Evolutionary conservation across 805 yeast genomes (phyloP).

Genomic region (Metschnikowia lochheadii): DNA sequence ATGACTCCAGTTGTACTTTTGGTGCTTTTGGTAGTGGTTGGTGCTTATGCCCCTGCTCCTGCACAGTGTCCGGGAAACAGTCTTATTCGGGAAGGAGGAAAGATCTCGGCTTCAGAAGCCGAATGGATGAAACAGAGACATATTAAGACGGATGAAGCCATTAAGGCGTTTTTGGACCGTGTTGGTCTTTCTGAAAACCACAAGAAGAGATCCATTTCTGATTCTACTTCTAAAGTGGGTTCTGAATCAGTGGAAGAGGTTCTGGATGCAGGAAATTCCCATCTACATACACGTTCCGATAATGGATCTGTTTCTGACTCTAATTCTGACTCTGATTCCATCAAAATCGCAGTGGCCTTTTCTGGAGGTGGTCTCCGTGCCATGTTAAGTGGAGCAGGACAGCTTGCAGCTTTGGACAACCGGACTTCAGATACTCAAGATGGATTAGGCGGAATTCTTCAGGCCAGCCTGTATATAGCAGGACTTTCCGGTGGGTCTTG

Average conservation of each 20-base stretch:
- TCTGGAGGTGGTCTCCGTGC: slow-evolving; percentile 36
- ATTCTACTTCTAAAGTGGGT: too few relatives aligned
- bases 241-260: too few relatives aligned
- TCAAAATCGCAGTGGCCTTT: slow-evolving; percentile 30
- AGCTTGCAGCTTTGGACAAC: slow-evolving; percentile 17
- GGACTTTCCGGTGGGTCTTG: slow-evolving; percentile 87
- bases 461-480: slow-evolving; percentile 63
- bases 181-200: slow-evolving; percentile 6
- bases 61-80: slow-evolving; percentile 47
- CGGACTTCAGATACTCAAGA: slow-evolving; percentile 23
- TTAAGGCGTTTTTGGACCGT: slow-evolving; percentile 9
- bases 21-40: not conserved
- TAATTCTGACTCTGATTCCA: slow-evolving; percentile 1
- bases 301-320: too few relatives aligned
- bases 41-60: slow-evolving; percentile 53
- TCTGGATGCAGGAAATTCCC: too few relatives aligned
- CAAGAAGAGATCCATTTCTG: too few relatives aligned
- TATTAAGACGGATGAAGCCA: slow-evolving; percentile 13
- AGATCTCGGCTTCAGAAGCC: slow-evolving; percentile 43
- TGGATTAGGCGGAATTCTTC: slow-evolving; percentile 69
- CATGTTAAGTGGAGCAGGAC: slow-evolving; percentile 28
- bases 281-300: too few relatives aligned
- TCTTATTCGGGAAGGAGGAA: slow-evolving; percentile 44
- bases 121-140: slow-evolving; percentile 45
- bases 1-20: not conserved